These are phyloP conservation scores for Aspergillus pseudoviridinutans DNA, from an alignment of 2,329 filamentous ascomycete species.

Conservation along the genomic window DNA sequence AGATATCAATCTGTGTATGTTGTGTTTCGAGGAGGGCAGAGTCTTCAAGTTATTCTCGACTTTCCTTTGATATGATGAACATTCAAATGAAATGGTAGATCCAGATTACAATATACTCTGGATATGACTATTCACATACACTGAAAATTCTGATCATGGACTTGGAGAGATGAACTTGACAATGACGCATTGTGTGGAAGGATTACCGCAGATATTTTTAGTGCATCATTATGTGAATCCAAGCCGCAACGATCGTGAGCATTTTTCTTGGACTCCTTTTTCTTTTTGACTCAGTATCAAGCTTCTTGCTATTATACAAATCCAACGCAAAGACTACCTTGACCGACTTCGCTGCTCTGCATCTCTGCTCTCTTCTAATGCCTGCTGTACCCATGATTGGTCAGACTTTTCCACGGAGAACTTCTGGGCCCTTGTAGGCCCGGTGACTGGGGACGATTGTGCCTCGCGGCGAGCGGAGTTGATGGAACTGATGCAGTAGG, in stretches of 20 bases:
- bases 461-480: slow-evolving; percentile 64
- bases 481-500: slow-evolving; percentile 63
- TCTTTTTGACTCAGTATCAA: neutral
- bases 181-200: neutral
- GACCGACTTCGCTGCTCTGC: slow-evolving; percentile 10
- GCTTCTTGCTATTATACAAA: neutral
- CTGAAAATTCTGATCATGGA: slow-evolving; percentile 39
- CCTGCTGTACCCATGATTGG: slow-evolving; percentile 28
- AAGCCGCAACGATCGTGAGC: neutral
- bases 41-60: slow-evolving; percentile 3
- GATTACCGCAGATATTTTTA: neutral
- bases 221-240: neutral
- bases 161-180: slow-evolving; percentile 8
- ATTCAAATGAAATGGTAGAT: slow-evolving; percentile 30
- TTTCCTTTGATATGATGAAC: slow-evolving; percentile 30
- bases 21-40: neutral
- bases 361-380: slow-evolving; percentile 28
- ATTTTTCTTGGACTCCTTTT: neutral
- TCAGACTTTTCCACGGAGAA: slow-evolving; percentile 37
- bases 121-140: slow-evolving; percentile 37
- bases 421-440: slow-evolving; percentile 40
- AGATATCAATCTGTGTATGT: neutral
- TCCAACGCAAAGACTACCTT: neutral
- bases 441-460: slow-evolving; percentile 37
- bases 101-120: slow-evolving; percentile 26